These are phyloP conservation scores for Exophiala oligosperma DNA, from an alignment of 2,329 filamentous ascomycete species.

Conservation along the genomic window DNA sequence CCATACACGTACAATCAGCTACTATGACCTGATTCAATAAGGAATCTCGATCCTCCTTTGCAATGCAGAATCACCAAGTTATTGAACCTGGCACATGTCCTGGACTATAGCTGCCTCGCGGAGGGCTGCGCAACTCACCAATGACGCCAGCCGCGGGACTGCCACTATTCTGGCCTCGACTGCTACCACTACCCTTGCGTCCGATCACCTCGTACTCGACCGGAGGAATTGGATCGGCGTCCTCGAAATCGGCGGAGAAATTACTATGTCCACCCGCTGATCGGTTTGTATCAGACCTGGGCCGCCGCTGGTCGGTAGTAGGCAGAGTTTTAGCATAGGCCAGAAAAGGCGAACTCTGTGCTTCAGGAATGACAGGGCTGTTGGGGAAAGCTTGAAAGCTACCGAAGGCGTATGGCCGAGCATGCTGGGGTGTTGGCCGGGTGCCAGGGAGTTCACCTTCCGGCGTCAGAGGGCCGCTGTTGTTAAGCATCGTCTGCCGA, in stretches of 20 bases:
- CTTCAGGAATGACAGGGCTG: slow-evolving; percentile 28
- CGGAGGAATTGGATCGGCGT: slow-evolving; percentile 31
- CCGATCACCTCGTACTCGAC: slow-evolving; percentile 28
- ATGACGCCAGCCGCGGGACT: slow-evolving; percentile 28
- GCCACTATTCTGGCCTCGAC: slow-evolving; percentile 29
- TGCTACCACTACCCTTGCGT: slow-evolving; percentile 31
- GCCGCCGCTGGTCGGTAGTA: slow-evolving; percentile 20
- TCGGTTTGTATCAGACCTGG: slow-evolving; percentile 30
- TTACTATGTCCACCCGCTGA: slow-evolving; percentile 29
- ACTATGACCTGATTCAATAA: neutral
- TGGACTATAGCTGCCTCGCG: slow-evolving; percentile 27
- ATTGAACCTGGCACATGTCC: slow-evolving; percentile 24
- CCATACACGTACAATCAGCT: neutral
- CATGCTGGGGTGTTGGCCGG: slow-evolving; percentile 35
- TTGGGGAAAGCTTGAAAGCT: slow-evolving; percentile 28
- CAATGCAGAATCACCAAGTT: slow-evolving; percentile 7
- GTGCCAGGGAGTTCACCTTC: slow-evolving; percentile 60
- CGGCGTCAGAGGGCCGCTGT: slow-evolving; percentile 54
- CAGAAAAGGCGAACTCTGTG: slow-evolving; percentile 28
- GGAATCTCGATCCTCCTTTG: neutral
- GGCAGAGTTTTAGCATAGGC: slow-evolving; percentile 29
- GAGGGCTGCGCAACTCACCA: slow-evolving; percentile 26
- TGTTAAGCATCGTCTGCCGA: slow-evolving; percentile 45
- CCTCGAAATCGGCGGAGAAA: slow-evolving; percentile 31
- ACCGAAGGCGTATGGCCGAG: slow-evolving; percentile 26